phyloP scores from a whole-genome alignment of 768 basidiomycete genomes.

The Hirschioporus abietinus region DNA sequence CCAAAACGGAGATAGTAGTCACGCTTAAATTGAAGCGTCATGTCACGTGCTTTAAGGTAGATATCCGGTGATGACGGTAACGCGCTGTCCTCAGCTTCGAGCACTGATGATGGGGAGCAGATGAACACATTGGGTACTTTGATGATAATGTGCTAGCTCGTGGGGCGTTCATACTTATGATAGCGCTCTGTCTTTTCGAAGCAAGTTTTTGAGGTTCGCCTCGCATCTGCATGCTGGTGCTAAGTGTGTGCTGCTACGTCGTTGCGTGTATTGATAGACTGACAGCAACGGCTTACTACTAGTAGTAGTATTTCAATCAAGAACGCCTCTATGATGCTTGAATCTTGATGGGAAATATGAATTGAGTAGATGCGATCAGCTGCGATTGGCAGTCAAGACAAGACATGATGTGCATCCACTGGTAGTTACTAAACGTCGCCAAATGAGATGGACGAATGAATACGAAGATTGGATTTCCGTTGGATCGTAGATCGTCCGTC shows the following conservation, averaged over 20 bases:
- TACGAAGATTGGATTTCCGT: background rate
- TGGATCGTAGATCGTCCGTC: background rate
- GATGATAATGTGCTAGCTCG: background rate
- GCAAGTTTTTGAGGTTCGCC: background rate
- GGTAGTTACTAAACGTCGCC: background rate
- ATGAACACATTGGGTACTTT: background rate
- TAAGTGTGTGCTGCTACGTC: background rate
- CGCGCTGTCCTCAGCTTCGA: background rate
- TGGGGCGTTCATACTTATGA: background rate
- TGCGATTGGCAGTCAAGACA: background rate
- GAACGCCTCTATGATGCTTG: background rate
- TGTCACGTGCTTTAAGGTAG: background rate
- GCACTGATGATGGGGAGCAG: background rate
- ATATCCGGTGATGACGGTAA: background rate
- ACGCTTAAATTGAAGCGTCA: no score
- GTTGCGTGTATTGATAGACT: background rate
- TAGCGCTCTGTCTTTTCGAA: background rate
- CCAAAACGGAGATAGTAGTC: background rate
- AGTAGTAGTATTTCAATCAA: background rate
- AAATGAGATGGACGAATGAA: background rate
- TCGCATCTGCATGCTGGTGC: background rate
- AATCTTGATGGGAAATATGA: background rate
- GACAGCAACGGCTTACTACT: no score
- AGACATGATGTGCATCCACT: background rate
- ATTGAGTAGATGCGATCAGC: background rate